phyloP scores from a whole-genome alignment of 2,329 filamentous ascomycete species.

The Magnaporthales sp. region DNA sequence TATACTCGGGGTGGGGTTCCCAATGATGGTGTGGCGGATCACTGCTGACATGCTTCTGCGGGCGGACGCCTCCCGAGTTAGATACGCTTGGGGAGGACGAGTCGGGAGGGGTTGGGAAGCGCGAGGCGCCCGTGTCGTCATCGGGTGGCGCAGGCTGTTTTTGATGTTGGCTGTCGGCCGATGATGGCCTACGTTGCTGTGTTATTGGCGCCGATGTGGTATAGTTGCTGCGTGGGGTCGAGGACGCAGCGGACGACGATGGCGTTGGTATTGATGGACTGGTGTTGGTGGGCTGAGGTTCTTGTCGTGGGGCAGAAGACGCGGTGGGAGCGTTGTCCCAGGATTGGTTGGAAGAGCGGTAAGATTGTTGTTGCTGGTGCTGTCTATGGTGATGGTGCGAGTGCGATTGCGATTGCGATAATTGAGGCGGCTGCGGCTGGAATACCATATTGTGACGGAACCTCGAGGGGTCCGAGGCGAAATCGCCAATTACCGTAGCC shows the following conservation, averaged over 20 bases:
- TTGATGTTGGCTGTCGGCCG: slow-evolving; percentile 7
- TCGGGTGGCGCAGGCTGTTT: slow-evolving; percentile 11
- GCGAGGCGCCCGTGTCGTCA: slow-evolving; percentile 29
- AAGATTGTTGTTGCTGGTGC: slow-evolving; percentile 31
- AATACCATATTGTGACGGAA: slow-evolving; percentile 60
- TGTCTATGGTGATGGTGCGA: slow-evolving; percentile 28
- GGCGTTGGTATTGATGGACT: slow-evolving; percentile 7
- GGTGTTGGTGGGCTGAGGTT: slow-evolving; percentile 10
- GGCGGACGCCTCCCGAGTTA: background rate
- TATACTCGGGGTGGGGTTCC: slow-evolving; percentile 6
- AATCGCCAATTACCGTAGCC: slow-evolving; percentile 61
- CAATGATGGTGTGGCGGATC: background rate
- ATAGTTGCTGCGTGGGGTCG: slow-evolving; percentile 9
- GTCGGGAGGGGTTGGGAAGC: slow-evolving; percentile 45
- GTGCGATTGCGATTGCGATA: background rate
- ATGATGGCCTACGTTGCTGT: slow-evolving; percentile 1
- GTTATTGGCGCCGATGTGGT: slow-evolving; percentile 13
- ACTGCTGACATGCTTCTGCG: slow-evolving; percentile 5
- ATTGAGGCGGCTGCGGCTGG: slow-evolving; percentile 23
- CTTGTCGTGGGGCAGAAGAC: slow-evolving; percentile 9
- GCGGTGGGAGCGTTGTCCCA: slow-evolving; percentile 17
- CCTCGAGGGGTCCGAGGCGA: slow-evolving; percentile 62
- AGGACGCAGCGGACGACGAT: slow-evolving; percentile 2
- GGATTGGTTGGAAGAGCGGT: slow-evolving; percentile 26
- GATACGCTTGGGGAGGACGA: slow-evolving; percentile 32